Percentiles rank a stretch among this genome's conserved stretches.
Conservation (phyloP, 1,284 basidiomycete species). For the Filobasidium uniguttulatum region DNA sequence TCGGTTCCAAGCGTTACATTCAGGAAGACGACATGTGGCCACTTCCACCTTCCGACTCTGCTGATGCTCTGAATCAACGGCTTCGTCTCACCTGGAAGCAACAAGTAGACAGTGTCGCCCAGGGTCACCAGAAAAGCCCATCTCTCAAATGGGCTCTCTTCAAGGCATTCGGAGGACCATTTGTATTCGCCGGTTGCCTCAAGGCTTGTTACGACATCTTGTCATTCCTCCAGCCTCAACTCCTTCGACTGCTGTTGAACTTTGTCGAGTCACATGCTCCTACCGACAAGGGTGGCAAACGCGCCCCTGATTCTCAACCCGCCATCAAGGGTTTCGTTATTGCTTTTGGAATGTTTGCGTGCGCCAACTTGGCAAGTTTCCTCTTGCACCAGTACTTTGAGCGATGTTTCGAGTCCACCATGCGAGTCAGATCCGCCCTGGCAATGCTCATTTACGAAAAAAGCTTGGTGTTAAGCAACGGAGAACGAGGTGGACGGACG, state of each 20-base stretch:
- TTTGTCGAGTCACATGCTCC: constrained; percentile 64
- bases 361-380: constrained; percentile 63
- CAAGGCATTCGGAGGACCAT: constrained; percentile 64
- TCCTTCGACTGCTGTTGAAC: constrained; percentile 63
- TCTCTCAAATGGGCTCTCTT: constrained; percentile 60
- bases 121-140: constrained; percentile 50
- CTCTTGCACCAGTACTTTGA: constrained; percentile 66
- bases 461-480: constrained; percentile 67
- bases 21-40: constrained; percentile 64
- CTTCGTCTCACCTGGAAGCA: constrained; percentile 43
- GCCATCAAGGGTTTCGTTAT: constrained; percentile 56
- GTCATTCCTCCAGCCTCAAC: constrained; percentile 76
- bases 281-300: constrained; percentile 19
- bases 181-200: constrained; percentile 51
- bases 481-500: constrained; percentile 56
- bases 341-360: constrained; percentile 62
- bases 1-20: constrained; percentile 45
- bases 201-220: constrained; percentile 68
- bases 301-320: constrained; percentile 13
- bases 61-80: constrained; percentile 51
- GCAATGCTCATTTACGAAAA: constrained; percentile 77
- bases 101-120: constrained; percentile 31
- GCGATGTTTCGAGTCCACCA: constrained; percentile 45
- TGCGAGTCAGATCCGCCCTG: constrained; percentile 80
- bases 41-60: constrained; percentile 54